Base-by-base conservation (phyloP, 352 stramenopile species). In the Phytophthora crassamura region DNA sequence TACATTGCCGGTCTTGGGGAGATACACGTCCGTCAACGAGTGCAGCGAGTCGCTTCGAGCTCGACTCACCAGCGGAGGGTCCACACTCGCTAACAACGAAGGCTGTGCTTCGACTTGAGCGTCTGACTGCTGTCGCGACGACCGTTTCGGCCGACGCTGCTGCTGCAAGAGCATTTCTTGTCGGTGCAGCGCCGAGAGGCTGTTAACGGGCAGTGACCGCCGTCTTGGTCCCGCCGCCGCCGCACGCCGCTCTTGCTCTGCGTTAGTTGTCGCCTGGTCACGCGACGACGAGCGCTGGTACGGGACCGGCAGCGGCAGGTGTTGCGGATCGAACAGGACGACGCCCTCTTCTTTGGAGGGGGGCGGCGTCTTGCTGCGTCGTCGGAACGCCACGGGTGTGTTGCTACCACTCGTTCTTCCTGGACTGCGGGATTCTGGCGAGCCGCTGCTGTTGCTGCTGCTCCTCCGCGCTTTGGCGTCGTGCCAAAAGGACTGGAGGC, bases 141-240 rank as follows among this genome's bases (percentile, higher is more conserved):
- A 34, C 25, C 58, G 67, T 36, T 67, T 70, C 43, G 33, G 12
- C 20, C 48, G 48, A 7, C 63, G 51, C 22, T 49, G 45, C 16
- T 67, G 64, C 48, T 79, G 76, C 18, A 72, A 47, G 2, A 74
- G 39, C 49, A 65, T 63, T 7, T 74, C 59, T 38, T 61, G 55
- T 48, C 64, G 58, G 15, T 74, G 57, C 56, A 72, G 68, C n/a
- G 63, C 34, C 6, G 60, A 73, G 16, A 87, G 59, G 9, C 46
- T 78, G 50, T 80, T 84, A 38, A 87, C 60, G 2, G 78, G 80
- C 38, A 86, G 65, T 14, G 80, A 89, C 0, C 75, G 77, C 22
- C 80, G 75, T 48, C 72, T 42, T 35, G 65, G 55, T 20, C 55
- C 65, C 5, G 40, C 56, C 10, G 49, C 64, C 5, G 56, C 64